Percentiles rank a stretch among this genome's conserved stretches.
phyloP scores from a whole-genome alignment of 305 asterid species.

The Rubia occidens region DNA sequence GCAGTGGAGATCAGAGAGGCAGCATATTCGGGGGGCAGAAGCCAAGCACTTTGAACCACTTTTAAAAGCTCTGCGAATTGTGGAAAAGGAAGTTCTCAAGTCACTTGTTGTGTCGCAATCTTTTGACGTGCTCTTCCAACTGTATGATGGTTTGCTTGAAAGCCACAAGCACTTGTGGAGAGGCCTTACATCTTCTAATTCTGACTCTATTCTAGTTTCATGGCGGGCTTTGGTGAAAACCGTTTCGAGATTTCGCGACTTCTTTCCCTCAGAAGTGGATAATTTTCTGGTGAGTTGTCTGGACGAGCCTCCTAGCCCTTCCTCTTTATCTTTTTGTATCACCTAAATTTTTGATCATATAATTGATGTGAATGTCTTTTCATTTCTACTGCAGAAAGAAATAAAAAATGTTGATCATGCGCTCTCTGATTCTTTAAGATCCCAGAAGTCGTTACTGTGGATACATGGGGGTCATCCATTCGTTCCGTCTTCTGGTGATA shows the following conservation, averaged over 20 bases:
- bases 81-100: constrained; percentile 64
- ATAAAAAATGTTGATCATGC: constrained; percentile 31
- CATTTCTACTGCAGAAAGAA: constrained; percentile 39
- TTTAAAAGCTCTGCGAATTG: constrained; percentile 36
- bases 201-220: constrained; percentile 40
- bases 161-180: constrained; percentile 73
- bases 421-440: constrained; percentile 35
- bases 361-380: constrained; percentile 4
- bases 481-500: constrained; percentile 61
- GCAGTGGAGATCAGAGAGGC: constrained; percentile 67
- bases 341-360: constrained; percentile 6
- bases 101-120: constrained; percentile 44
- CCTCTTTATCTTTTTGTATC: constrained; percentile 5
- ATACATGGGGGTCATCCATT: constrained; percentile 81
- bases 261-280: constrained; percentile 53
- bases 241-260: constrained; percentile 31
- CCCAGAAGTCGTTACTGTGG: constrained; percentile 77
- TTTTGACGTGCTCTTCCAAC: constrained; percentile 46
- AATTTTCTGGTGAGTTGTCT: constrained; percentile 46
- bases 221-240: constrained; percentile 58
- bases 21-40: constrained; percentile 18
- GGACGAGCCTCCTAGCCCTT: constrained; percentile 17
- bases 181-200: constrained; percentile 38
- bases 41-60: constrained; percentile 33
- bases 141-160: constrained; percentile 56